These are phyloP conservation scores for Thelonectria olida DNA, from an alignment of 2,329 filamentous ascomycete genomes.

Conservation along the genomic window DNA sequence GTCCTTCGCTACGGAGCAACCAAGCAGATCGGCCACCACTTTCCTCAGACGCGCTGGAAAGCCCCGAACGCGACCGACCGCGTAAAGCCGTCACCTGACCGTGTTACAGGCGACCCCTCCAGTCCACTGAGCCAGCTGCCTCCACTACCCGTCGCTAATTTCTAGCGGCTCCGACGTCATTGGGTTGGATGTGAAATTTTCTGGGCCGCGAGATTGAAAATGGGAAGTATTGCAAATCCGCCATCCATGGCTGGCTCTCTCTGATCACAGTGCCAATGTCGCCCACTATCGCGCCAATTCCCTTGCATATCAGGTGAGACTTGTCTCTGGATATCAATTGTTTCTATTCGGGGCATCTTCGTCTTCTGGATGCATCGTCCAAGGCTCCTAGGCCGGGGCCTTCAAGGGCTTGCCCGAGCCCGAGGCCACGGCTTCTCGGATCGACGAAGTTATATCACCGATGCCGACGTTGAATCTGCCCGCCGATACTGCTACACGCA, in stretches of 20 bases:
- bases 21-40: neutral
- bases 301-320: constrained; percentile 4
- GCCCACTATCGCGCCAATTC: constrained; percentile 22
- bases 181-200: constrained; percentile 33
- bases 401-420: constrained; percentile 47
- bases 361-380: constrained; percentile 50
- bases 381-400: constrained; percentile 47
- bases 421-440: constrained; percentile 21
- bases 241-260: constrained; percentile 34
- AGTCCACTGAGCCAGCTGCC: neutral
- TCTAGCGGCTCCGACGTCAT: constrained; percentile 36
- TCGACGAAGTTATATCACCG: constrained; percentile 57
- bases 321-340: neutral
- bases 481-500: constrained; percentile 64
- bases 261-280: constrained; percentile 25
- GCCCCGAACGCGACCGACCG: constrained; percentile 44
- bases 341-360: neutral
- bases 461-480: constrained; percentile 62
- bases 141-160: constrained; percentile 11
- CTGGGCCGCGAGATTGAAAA: constrained; percentile 7
- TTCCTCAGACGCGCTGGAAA: constrained; percentile 49
- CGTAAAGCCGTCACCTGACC: constrained; percentile 40
- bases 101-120: constrained; percentile 19
- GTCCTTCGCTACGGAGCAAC: neutral
- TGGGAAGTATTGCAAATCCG: constrained; percentile 36